Evolutionary conservation across 179 eudicot genomes (phyloP), one percentile per base, ranked within the genome.

Genomic region (Spinacia oleracea): DNA sequence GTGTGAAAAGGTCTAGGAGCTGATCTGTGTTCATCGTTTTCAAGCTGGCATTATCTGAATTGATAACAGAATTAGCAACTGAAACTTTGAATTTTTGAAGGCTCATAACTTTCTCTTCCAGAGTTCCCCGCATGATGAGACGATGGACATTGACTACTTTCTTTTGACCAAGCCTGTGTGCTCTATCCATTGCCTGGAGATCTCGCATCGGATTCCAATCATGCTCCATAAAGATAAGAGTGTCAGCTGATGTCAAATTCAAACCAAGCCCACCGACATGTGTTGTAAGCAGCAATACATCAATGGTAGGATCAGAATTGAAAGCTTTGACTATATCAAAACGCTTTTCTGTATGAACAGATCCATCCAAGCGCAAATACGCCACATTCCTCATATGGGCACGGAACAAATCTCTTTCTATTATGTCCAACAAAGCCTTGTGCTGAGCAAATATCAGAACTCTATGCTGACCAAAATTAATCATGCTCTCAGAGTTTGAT

Each of bases 141-240:
- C 99, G 95, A 76, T 97, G 97, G 35, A 94, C 99, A 80, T 97
- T 90, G 62, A 97, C 99, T 32, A 94, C 99, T 81, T 91, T 97
- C 80, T 87, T 85, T 85, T 97, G 99, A 62, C 99, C 99, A 72
- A 97, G 89, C 84, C 99, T 91, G 77, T 97, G 99, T 42, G 99
- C 99, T 88, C 99, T 86, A 86, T 97, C 99, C 98, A 97, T 97
- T 72, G 99, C 99, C 96, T 96, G 99, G 80, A 83, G 99, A 88
- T 96, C 99, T 60, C 98, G 88, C 99, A 96, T 96, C 42, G 99
- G 99, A 84, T 96, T 96, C 99, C 99, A 96, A 79, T 96, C 99
- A 87, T 96, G 98, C 92, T 96, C 98, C 99, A 96, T 90, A 78
- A 96, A 96, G 53, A 96, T 84, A 31, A 96, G 97, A 51, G 99